phyloP scores from a whole-genome alignment of 495 filamentous ascomycete species.

The Penicillium subrubescens region DNA sequence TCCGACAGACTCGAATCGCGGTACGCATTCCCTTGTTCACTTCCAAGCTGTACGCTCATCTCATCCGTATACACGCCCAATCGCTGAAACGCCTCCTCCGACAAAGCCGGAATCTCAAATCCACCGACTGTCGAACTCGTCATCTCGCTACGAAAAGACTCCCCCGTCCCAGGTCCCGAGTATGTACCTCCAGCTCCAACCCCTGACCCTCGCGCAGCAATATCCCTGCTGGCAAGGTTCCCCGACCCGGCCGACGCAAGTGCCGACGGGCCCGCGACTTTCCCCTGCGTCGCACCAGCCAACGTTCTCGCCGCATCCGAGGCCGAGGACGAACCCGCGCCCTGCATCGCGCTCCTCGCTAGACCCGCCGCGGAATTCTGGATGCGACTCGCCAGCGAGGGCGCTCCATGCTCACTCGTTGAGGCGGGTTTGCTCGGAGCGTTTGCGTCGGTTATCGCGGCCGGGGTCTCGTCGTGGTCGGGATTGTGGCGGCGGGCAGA shows the following conservation, averaged over 20 bases:
- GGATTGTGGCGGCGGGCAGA: conserved; percentile 5
- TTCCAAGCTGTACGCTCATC: not conserved
- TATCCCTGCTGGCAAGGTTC: not conserved
- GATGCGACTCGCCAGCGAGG: conserved; percentile 39
- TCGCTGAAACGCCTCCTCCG: conserved; percentile 37
- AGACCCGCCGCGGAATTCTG: conserved; percentile 42
- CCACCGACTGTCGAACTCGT: conserved; percentile 11
- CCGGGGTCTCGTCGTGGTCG: not conserved
- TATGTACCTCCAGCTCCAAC: not conserved
- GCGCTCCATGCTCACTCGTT: not conserved
- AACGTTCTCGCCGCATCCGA: conserved; percentile 29
- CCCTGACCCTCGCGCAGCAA: not conserved
- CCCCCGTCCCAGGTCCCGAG: conserved; percentile 4
- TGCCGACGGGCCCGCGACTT: conserved; percentile 16
- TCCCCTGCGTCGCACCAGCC: conserved; percentile 25
- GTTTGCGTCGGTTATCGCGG: not conserved
- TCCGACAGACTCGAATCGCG: not conserved
- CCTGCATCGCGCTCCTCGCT: conserved; percentile 36
- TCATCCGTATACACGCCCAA: conserved; percentile 8
- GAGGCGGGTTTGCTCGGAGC: not conserved
- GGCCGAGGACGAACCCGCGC: conserved; percentile 4
- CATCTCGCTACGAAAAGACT: conserved; percentile 22
- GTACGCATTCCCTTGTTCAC: conserved; percentile 3
- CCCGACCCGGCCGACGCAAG: not conserved
- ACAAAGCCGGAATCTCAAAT: conserved; percentile 29